These are phyloP conservation scores for Podila epicladia DNA, from an alignment of 192 early-diverging fungal species.

Conservation along the genomic window DNA sequence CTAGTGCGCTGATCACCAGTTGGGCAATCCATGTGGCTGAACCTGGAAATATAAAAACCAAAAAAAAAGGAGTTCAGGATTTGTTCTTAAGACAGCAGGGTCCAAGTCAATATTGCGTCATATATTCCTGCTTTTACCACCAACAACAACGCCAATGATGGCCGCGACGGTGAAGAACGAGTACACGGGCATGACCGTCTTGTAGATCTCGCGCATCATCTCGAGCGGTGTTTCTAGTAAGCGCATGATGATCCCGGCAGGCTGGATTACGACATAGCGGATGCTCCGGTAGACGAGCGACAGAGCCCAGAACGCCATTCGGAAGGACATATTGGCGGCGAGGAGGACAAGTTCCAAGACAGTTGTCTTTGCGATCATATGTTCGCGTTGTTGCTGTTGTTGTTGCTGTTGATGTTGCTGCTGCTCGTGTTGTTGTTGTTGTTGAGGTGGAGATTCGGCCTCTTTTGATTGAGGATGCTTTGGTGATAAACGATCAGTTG, in stretches of 20 bases:
- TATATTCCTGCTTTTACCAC: slow-evolving; percentile 18
- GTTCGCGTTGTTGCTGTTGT: not conserved
- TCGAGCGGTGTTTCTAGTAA: slow-evolving; percentile 15
- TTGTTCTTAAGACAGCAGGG: not conserved
- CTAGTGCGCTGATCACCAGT: slow-evolving; percentile 28
- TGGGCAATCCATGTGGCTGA: slow-evolving; percentile 40
- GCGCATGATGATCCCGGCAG: not conserved
- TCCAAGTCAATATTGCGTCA: not conserved
- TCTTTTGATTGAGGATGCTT: not conserved
- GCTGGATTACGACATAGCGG: slow-evolving; percentile 9
- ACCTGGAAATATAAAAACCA: not conserved
- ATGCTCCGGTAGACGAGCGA: not conserved
- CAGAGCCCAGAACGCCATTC: not conserved
- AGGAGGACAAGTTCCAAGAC: slow-evolving; percentile 1
- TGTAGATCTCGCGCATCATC: slow-evolving; percentile 31
- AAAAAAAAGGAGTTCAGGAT: not conserved
- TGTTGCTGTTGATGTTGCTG: not conserved
- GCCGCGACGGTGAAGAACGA: slow-evolving; percentile 41
- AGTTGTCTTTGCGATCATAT: not conserved
- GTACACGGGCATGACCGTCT: slow-evolving; percentile 39
- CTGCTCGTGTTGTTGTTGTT: no score
- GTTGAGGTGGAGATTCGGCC: not conserved
- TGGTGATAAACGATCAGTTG: not conserved
- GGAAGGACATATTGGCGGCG: not conserved
- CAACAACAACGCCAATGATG: slow-evolving; percentile 33